These are phyloP conservation scores for Telfairia occidentalis DNA, from an alignment of 331 rosid species.

Conservation along the genomic window DNA sequence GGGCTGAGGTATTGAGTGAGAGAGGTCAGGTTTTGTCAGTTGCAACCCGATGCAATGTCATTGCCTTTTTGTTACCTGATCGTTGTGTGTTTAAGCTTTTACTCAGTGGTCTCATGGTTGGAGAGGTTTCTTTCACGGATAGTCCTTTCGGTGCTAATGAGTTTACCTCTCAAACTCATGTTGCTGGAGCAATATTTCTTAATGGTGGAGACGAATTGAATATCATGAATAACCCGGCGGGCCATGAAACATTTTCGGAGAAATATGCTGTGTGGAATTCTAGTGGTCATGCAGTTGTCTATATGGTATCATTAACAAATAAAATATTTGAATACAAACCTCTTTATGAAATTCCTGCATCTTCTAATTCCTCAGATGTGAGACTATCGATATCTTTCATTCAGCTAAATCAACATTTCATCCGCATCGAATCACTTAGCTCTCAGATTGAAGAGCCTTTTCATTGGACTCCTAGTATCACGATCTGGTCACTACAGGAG, in stretches of 20 bases:
- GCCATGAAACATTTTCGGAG: conserved; percentile 18
- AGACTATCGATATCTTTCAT: conserved; percentile 35
- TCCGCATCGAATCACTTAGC: conserved; percentile 57
- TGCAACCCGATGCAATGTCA: conserved; percentile 27
- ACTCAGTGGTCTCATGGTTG: conserved; percentile 37
- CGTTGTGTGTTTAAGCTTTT: conserved; percentile 51
- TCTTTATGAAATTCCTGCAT: conserved; percentile 53
- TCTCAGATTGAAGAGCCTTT: conserved; percentile 51
- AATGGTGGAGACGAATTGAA: conserved; percentile 27
- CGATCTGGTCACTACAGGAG: conserved; percentile 38
- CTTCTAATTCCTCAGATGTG: conserved; percentile 30
- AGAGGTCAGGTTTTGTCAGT: conserved; percentile 42
- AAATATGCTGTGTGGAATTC: conserved; percentile 57
- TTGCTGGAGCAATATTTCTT: conserved; percentile 55
- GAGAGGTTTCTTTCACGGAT: conserved; percentile 50
- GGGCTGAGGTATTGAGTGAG: conserved; percentile 34
- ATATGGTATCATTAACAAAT: conserved; percentile 36
- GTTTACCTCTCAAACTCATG: conserved; percentile 32
- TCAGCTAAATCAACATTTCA: conserved; percentile 36
- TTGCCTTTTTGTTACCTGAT: conserved; percentile 44
- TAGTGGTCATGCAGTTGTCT: conserved; percentile 52
- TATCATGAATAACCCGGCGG: conserved; percentile 16
- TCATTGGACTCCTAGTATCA: conserved; percentile 59
- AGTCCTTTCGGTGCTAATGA: conserved; percentile 18
- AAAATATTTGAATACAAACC: conserved; percentile 41